Conservation (phyloP, 108 stramenopile species). For the Cyclotella kingstonii region DNA sequence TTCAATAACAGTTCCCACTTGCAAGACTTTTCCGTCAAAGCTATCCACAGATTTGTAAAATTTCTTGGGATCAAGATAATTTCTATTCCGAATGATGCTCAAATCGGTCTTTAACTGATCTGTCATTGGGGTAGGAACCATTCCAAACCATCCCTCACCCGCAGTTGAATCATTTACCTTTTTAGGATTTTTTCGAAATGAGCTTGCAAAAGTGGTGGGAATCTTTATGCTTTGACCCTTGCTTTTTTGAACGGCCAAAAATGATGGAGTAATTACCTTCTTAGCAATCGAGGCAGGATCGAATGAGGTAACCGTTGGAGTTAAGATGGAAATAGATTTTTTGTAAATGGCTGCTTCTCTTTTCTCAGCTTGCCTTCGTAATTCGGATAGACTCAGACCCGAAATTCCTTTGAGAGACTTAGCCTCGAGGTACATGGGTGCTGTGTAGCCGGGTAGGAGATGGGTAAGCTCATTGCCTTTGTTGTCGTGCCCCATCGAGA, state of each 20-base stretch:
- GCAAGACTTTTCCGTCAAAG: slow-evolving; percentile 46
- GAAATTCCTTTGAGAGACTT: slow-evolving; percentile 29
- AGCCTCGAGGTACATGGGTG: slow-evolving; percentile 61
- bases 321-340: slow-evolving; percentile 18
- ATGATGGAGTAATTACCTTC: slow-evolving; percentile 35
- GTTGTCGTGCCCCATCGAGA: not conserved
- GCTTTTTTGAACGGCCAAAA: slow-evolving; percentile 19
- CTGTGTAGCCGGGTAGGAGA: slow-evolving; percentile 80
- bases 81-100: slow-evolving; percentile 79
- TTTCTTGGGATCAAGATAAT: slow-evolving; percentile 93
- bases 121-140: slow-evolving; percentile 61
- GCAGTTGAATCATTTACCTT: slow-evolving; percentile 53
- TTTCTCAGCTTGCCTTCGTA: slow-evolving; percentile 44
- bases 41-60: slow-evolving; percentile 92
- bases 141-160: slow-evolving; percentile 76
- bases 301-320: not conserved
- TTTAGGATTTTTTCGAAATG: slow-evolving; percentile 50
- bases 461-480: slow-evolving; percentile 65
- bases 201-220: slow-evolving; percentile 31
- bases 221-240: slow-evolving; percentile 6
- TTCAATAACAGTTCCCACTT: slow-evolving; percentile 91
- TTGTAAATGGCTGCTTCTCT: slow-evolving; percentile 39
- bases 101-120: slow-evolving; percentile 66
- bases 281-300: slow-evolving; percentile 8
- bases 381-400: slow-evolving; percentile 33